Evolutionary conservation across 129 eudicot genomes (phyloP).

Genomic region (Flaveria brownii): DNA sequence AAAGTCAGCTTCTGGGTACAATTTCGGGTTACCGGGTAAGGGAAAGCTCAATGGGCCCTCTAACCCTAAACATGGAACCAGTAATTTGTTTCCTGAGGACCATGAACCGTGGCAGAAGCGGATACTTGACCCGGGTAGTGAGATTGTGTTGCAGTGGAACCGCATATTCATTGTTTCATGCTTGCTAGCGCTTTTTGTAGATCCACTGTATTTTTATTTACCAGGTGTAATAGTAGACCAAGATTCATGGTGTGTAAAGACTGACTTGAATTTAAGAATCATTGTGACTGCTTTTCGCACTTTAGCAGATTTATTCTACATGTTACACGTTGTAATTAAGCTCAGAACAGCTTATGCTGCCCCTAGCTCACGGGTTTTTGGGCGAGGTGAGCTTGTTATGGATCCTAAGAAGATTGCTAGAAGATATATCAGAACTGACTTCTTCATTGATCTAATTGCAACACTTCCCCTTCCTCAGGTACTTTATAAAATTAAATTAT

Average conservation of each 20-base stretch:
- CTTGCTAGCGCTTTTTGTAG: slow-evolving; percentile 79
- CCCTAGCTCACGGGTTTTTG: slow-evolving; percentile 93
- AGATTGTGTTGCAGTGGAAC: slow-evolving; percentile 85
- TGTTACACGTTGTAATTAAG: slow-evolving; percentile 78
- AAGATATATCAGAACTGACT: slow-evolving; percentile 79
- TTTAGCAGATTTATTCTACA: slow-evolving; percentile 80
- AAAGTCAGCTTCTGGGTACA: slow-evolving; percentile 65
- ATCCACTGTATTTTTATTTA: slow-evolving; percentile 86
- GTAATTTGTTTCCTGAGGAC: slow-evolving; percentile 75
- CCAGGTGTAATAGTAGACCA: slow-evolving; percentile 64
- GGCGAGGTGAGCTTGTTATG: slow-evolving; percentile 98
- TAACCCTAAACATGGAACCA: slow-evolving; percentile 51
- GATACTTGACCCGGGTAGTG: slow-evolving; percentile 97
- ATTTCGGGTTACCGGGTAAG: slow-evolving; percentile 36
- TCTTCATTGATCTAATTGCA: slow-evolving; percentile 89
- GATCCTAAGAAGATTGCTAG: slow-evolving; percentile 86
- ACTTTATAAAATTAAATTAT: neutral
- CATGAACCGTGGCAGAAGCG: slow-evolving; percentile 71
- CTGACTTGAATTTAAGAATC: slow-evolving; percentile 71
- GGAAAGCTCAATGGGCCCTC: slow-evolving; percentile 36
- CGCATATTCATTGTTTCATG: slow-evolving; percentile 77
- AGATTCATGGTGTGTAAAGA: slow-evolving; percentile 68
- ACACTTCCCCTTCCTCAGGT: slow-evolving; percentile 99
- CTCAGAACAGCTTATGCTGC: slow-evolving; percentile 96
- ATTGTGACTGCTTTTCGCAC: slow-evolving; percentile 78